Percentiles rank a stretch among this genome's conserved stretches.
Conservation (phyloP, 2,329 filamentous ascomycete species). For the Aureobasidium mangrovei region DNA sequence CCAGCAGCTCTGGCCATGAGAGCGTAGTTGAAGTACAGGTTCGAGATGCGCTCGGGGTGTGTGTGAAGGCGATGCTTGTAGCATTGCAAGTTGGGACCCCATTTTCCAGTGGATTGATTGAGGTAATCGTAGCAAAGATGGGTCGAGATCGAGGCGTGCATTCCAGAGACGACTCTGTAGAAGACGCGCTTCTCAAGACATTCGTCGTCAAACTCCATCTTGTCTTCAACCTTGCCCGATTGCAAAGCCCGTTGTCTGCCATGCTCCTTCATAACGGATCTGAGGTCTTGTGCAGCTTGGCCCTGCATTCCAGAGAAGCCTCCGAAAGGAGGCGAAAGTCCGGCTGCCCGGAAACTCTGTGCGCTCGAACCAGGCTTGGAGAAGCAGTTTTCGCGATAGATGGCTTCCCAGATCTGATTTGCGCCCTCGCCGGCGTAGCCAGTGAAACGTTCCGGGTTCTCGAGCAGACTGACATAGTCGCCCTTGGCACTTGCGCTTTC, state of each 20-base stretch:
- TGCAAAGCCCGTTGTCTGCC: constrained; percentile 50
- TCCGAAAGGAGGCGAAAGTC: constrained; percentile 28
- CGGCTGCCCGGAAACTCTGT: constrained; percentile 16
- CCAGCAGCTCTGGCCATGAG: constrained; percentile 85
- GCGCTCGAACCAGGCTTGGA: constrained; percentile 33
- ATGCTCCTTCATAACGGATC: constrained; percentile 51
- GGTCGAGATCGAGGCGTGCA: constrained; percentile 96
- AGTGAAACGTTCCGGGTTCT: constrained; percentile 92
- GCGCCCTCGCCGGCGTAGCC: constrained; percentile 81
- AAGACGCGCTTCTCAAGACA: constrained; percentile 99
- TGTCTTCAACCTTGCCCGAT: constrained; percentile 44
- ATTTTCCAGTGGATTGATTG: constrained; percentile 88
- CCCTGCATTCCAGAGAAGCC: constrained; percentile 38
- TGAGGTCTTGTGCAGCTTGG: constrained; percentile 52
- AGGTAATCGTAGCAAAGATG: constrained; percentile 95
- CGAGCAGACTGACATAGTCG: constrained; percentile 88
- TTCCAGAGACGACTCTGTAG: constrained; percentile 87
- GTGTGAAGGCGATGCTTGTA: constrained; percentile 79
- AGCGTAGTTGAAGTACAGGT: constrained; percentile 98
- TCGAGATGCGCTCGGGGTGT: constrained; percentile 85
- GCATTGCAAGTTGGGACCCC: constrained; percentile 83
- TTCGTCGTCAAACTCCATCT: constrained; percentile 74
- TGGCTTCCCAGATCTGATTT: constrained; percentile 88
- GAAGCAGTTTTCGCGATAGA: constrained; percentile 98
- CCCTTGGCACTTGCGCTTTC: constrained; percentile 79